Percentiles rank a stretch among this genome's conserved stretches.
Conservation (phyloP, 1,139 yeast genomes). For the Blastobotrys serpentis region DNA sequence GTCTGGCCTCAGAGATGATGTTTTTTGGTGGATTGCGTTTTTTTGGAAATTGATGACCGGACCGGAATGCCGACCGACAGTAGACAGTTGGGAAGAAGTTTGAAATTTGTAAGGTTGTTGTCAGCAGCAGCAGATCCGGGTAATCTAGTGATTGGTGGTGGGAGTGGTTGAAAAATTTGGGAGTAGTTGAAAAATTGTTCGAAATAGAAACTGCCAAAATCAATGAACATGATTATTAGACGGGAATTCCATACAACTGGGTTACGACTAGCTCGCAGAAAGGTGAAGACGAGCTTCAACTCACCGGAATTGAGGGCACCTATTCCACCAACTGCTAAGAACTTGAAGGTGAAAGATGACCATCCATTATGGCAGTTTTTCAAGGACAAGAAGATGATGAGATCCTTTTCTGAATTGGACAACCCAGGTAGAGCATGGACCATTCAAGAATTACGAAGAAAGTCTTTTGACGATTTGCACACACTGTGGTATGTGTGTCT, state of each 20-base stretch:
- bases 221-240: not conserved
- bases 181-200: not conserved
- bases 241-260: conserved; percentile 3
- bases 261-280: not conserved
- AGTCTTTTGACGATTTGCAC: conserved; percentile 89
- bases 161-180: conserved; percentile 4
- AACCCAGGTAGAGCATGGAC: conserved; percentile 79
- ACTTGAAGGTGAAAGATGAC: conserved; percentile 71
- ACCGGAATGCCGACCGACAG: too few relatives aligned
- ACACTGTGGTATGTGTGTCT: conserved; percentile 84
- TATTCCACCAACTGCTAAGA: conserved; percentile 74
- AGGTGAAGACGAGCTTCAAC: conserved; percentile 15
- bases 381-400: conserved; percentile 54
- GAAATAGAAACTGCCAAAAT: not conserved
- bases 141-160: not conserved
- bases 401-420: conserved; percentile 58
- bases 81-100: not conserved
- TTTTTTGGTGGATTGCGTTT: too few relatives aligned
- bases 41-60: not conserved
- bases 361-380: conserved; percentile 98
- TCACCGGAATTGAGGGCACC: conserved; percentile 66
- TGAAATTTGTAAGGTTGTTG: too few relatives aligned
- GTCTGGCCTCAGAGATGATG: too few relatives aligned
- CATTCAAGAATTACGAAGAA: conserved; percentile 82
- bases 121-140: too few relatives aligned